Conservation (phyloP, 352 stramenopile species). For the Lagenidium giganteum region DNA sequence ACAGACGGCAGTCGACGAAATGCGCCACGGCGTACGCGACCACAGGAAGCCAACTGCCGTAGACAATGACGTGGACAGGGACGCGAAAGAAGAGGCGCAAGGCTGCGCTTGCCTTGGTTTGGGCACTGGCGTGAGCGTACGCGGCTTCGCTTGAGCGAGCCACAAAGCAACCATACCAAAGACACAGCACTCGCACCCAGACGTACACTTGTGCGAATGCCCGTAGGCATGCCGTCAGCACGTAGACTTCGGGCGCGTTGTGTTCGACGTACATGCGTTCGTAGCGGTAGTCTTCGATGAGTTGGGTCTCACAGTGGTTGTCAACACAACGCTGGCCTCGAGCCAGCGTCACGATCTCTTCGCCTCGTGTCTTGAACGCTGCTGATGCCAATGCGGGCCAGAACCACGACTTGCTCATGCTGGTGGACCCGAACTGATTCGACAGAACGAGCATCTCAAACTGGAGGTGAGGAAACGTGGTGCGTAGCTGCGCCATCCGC, state of each 20-base stretch:
- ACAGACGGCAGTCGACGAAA: constrained; percentile 18
- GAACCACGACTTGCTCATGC: too few species aligned
- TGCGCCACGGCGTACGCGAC: constrained; percentile 21
- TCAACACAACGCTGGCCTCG: constrained; percentile 2
- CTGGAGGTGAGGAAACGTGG: neutral
- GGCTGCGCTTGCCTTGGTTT: neutral
- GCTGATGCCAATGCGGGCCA: neutral
- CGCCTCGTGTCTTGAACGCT: neutral
- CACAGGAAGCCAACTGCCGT: constrained; percentile 22
- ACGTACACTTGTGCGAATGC: constrained; percentile 13
- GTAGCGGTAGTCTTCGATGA: constrained; percentile 23
- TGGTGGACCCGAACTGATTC: too few species aligned
- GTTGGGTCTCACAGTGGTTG: constrained; percentile 2
- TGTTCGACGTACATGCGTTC: constrained; percentile 7
- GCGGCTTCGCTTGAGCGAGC: constrained; percentile 1
- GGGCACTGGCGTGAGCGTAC: neutral
- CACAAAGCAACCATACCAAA: neutral
- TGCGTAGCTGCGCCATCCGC: constrained; percentile 2
- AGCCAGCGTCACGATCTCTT: constrained; percentile 15
- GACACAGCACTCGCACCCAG: constrained; percentile 8
- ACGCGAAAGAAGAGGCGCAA: constrained; percentile 10
- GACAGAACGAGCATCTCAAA: too few species aligned
- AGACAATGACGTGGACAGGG: constrained; percentile 20
- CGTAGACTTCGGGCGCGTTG: constrained; percentile 2
- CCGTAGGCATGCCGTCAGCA: neutral